Percentiles rank a stretch among this genome's conserved stretches.
phyloP scores from a whole-genome alignment of 768 basidiomycete species.

The Boletus eberwhitei region DNA sequence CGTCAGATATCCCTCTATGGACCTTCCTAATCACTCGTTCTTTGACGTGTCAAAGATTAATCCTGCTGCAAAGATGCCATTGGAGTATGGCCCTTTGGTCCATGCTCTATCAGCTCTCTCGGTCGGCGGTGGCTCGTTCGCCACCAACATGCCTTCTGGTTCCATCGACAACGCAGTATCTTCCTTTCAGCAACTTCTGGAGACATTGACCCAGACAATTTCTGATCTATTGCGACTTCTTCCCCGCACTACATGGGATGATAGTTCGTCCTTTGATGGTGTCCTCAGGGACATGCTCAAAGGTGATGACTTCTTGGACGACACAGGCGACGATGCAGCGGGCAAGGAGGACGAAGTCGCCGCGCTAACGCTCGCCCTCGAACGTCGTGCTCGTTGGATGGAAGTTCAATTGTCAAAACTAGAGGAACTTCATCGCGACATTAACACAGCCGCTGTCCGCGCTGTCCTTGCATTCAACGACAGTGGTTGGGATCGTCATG shows the following conservation, averaged over 20 bases:
- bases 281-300: conserved; percentile 86
- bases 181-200: conserved; percentile 84
- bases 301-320: conserved; percentile 83
- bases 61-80: conserved; percentile 73
- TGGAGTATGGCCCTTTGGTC: conserved; percentile 82
- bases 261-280: conserved; percentile 85
- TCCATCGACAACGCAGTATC: conserved; percentile 90
- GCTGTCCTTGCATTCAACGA: conserved; percentile 83
- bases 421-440: conserved; percentile 85
- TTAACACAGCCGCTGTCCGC: conserved; percentile 83
- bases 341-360: conserved; percentile 83
- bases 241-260: conserved; percentile 87
- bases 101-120: conserved; percentile 85
- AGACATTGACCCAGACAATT: conserved; percentile 87
- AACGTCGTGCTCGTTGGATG: conserved; percentile 92
- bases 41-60: conserved; percentile 71
- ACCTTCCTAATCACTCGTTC: conserved; percentile 67
- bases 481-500: conserved; percentile 74
- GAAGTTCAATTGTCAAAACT: conserved; percentile 86
- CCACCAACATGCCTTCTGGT: conserved; percentile 73
- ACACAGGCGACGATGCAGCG: conserved; percentile 58
- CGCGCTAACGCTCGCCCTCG: conserved; percentile 76
- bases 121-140: conserved; percentile 80
- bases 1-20: conserved; percentile 56
- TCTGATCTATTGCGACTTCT: conserved; percentile 81